Evolutionary conservation across 2,329 filamentous ascomycete genomes (phyloP).

Genomic region (Juglanconis juglandina): DNA sequence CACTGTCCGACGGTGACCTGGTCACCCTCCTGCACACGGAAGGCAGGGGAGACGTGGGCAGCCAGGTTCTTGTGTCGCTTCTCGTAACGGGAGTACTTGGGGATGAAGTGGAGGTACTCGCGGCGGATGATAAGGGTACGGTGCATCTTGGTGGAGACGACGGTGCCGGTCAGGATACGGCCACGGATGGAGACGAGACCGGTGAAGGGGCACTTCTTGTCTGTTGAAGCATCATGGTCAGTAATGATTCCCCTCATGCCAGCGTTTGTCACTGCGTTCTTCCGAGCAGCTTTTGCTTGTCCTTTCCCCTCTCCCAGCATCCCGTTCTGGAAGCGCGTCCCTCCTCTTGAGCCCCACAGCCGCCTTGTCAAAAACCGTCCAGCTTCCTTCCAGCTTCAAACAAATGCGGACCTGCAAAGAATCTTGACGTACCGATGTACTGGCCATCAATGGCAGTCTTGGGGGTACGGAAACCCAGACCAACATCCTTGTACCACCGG

Average conservation of each 20-base stretch:
- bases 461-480: slow-evolving; percentile 98
- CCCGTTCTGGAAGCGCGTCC: background rate
- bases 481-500: slow-evolving; percentile 94
- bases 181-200: slow-evolving; percentile 99
- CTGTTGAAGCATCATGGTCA: slow-evolving; percentile 45
- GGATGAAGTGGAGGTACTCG: slow-evolving; percentile 99
- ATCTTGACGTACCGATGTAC: slow-evolving; percentile 86
- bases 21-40: slow-evolving; percentile 99
- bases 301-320: background rate
- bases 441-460: slow-evolving; percentile 97
- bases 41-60: slow-evolving; percentile 97
- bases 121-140: slow-evolving; percentile 98
- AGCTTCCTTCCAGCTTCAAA: background rate
- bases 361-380: background rate
- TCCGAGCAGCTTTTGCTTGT: background rate
- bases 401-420: background rate
- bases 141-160: slow-evolving; percentile 99
- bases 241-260: slow-evolving; percentile 14
- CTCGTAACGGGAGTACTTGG: slow-evolving; percentile 99
- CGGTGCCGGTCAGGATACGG: slow-evolving; percentile 98
- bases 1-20: slow-evolving; percentile 99
- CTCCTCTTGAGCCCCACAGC: background rate
- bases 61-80: slow-evolving; percentile 99
- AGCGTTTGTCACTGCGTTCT: background rate
- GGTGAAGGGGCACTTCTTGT: slow-evolving; percentile 99